Conservation (phyloP, 257 asterid genomes). For the Knoxia roxburghii region DNA sequence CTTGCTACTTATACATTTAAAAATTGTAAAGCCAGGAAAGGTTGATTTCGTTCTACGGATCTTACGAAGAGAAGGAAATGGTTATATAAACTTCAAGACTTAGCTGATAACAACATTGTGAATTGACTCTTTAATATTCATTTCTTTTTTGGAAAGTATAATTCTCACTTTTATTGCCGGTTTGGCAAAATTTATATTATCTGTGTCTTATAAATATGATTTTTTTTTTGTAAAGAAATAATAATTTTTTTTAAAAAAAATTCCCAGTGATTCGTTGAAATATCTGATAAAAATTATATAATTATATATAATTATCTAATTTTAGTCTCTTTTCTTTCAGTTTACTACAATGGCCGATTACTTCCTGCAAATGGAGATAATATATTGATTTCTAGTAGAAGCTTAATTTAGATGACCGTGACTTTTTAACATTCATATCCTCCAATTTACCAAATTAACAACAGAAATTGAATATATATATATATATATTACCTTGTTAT, state of each 20-base stretch:
- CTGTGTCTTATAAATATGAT: no score
- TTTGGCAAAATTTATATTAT: no score
- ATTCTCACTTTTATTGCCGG: no score
- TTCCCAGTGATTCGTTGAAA: background rate
- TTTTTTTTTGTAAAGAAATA: no score
- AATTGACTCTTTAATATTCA: background rate
- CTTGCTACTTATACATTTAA: background rate
- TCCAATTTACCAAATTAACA: background rate
- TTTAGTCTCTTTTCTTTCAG: background rate
- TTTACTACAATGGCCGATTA: background rate
- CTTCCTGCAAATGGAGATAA: background rate
- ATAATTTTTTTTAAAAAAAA: no score
- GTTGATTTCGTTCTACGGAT: background rate
- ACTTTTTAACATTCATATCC: background rate
- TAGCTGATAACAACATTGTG: no score
- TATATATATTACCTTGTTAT: no score
- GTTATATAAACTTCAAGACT: background rate
- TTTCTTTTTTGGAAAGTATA: no score
- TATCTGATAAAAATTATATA: background rate
- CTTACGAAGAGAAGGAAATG: background rate
- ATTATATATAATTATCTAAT: no score
- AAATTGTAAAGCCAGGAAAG: background rate
- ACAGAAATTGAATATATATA: no score
- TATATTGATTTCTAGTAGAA: no score
- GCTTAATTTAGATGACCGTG: conserved; percentile 2